Evolutionary conservation across 768 basidiomycete genomes (phyloP), one percentile per base, ranked within the genome.

Genomic region (Russula brevipes): DNA sequence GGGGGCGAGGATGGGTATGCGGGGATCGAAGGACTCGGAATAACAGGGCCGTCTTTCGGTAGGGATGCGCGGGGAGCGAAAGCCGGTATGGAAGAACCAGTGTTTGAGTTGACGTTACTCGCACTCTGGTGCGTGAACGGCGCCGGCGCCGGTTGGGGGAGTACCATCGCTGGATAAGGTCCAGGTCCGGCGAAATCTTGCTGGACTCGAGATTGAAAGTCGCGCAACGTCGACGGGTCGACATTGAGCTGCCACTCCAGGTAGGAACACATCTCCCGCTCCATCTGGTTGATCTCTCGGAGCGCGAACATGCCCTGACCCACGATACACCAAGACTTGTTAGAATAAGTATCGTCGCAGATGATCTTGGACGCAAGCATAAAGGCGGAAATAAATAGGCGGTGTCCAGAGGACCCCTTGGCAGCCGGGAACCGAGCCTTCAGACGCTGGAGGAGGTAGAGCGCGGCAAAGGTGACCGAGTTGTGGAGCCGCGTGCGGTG

Each of bases 211-310:
- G 70, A 69, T 69, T 89, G 85, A 69, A 91, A 91, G 44, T 81
- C 83, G 4, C 70, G 66, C 0, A 91, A 75, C 0, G 85, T 84
- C 0, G 77, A 70, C 0, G 85, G 82, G 56, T 90, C 88, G 56
- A 91, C 86, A 47, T 85, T 89, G 7, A 91, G 78, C 70, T 91
- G 88, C 94, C 94, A 98, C 72, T 96, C 94, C 49, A 99, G 78
- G 71, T 98, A 98, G 16, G 84, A 81, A 66, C 87, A 93, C 87
- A 97, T 94, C 75, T 95, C 93, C 30, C 92, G 78, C 77, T 95
- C 94, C 93, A 95, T 94, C 79, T 95, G 93, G 74, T 97, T 97
- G 71, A 97, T 88, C 80, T 95, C 94, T 51, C 89, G 82, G 7
- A 95, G 76, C 1, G 80, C 77, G 70, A 85, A 86, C 77, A 84